Evolutionary conservation across 2,329 filamentous ascomycete genomes (phyloP), one percentile per base, ranked within the genome.

Genomic region (Metarhizium guizhouense): DNA sequence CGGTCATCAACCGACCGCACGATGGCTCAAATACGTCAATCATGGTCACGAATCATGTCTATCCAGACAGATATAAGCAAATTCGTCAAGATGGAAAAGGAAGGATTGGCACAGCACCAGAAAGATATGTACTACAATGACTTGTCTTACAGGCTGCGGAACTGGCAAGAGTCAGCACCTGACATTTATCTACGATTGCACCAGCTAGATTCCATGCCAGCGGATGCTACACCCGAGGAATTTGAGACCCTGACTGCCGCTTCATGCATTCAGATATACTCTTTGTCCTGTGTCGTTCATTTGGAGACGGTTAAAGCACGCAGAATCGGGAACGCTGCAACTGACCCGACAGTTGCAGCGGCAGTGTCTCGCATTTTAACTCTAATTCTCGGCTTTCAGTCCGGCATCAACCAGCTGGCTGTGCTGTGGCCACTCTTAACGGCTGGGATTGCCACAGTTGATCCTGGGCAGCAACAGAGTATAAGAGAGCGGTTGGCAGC

Each of bases 41-140:
- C 57, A 6, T 61, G 59, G 60, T 62, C 60, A 7, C 30, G 54
- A 10, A 14, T 61, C 52, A 62, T 62, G 60, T 56, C 55, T 18
- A 60, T 60, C 18, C 60, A 62, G 53, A 54, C 56, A 6, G 57
- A 60, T 0, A 59, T 60, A 2, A 57, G 60, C 55, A 42, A 34
- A 29, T 61, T 61, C 18, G 59, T 54, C 36, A 54, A 56, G 29
- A 18, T 58, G 30, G 47, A 47, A 11, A 52, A 50, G 2, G 34
- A 42, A 6, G 56, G 56, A 4, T 42, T 52, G 1, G 43, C 53
- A 43, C 14, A 50, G 6, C 43, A 42, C 16, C 56, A 58, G 18
- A 53, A 52, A 57, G 52, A 58, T 11, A 48, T 55, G 4, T 53
- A 60, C 18, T 49, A 56, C 48, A 49, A 32, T 30, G 54, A 58